Conservation (phyloP, 2,329 filamentous ascomycete genomes). For the Aureobasidium melanogenum region DNA sequence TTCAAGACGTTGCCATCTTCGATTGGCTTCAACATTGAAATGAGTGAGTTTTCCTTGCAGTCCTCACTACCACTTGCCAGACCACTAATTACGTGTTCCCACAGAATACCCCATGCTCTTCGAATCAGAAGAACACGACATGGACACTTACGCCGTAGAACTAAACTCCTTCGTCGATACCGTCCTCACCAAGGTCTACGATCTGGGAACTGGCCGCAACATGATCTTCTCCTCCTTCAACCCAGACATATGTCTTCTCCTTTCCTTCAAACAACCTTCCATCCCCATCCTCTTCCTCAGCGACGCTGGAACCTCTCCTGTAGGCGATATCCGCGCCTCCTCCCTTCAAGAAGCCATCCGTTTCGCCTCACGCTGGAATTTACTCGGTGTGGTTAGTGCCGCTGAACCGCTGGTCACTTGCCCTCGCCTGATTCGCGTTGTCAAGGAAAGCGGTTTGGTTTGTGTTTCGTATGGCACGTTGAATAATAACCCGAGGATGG, state of each 20-base stretch:
- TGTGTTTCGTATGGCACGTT: constrained; percentile 88
- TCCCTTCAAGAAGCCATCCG: constrained; percentile 92
- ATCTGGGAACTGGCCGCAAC: constrained; percentile 71
- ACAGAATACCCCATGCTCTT: constrained; percentile 90
- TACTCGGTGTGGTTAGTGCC: constrained; percentile 84
- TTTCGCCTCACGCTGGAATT: constrained; percentile 89
- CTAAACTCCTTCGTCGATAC: constrained; percentile 95
- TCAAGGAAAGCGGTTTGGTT: constrained; percentile 88
- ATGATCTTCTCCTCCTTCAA: constrained; percentile 98
- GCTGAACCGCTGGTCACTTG: constrained; percentile 83
- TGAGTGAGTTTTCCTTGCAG: constrained; percentile 48
- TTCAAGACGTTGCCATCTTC: constrained; percentile 74
- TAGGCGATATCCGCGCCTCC: constrained; percentile 82
- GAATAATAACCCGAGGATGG: constrained; percentile 81
- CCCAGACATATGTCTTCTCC: constrained; percentile 86
- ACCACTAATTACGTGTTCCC: constrained; percentile 19
- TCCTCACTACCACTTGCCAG: neutral
- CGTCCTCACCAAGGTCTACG: constrained; percentile 82
- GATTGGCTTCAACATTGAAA: constrained; percentile 96
- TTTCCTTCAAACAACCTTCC: constrained; percentile 94
- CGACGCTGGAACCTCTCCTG: constrained; percentile 71
- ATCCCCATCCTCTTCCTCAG: constrained; percentile 93
- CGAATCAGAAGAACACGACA: constrained; percentile 89
- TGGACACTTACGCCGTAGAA: constrained; percentile 94
- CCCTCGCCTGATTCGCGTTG: constrained; percentile 78